These are phyloP conservation scores for Pholiota microspora DNA, from an alignment of 768 basidiomycete species.

Conservation along the genomic window DNA sequence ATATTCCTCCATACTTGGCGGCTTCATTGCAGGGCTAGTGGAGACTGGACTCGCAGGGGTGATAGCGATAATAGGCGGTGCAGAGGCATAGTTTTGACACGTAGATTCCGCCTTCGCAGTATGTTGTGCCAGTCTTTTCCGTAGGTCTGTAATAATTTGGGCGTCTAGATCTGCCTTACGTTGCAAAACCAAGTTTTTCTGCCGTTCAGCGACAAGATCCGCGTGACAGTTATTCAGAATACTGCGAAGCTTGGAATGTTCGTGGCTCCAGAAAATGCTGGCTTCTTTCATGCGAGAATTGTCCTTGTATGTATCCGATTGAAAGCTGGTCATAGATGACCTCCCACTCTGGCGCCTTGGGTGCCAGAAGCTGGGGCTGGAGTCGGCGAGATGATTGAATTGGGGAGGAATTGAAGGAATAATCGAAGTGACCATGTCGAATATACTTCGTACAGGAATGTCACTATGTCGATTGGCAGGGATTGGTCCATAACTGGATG, in stretches of 20 bases:
- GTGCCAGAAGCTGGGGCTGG: conserved; percentile 11
- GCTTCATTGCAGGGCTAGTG: conserved; percentile 4
- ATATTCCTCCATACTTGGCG: conserved; percentile 43
- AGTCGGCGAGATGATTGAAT: conserved; percentile 12
- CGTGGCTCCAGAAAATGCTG: conserved; percentile 20
- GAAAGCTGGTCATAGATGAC: conserved; percentile 9
- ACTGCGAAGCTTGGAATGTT: conserved; percentile 19
- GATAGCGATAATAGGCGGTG: not conserved
- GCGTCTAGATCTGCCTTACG: conserved; percentile 17
- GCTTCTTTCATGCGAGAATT: conserved; percentile 15
- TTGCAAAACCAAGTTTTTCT: conserved; percentile 16
- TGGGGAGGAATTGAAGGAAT: conserved; percentile 9
- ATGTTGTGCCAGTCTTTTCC: conserved; percentile 18
- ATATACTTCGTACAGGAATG: conserved; percentile 5
- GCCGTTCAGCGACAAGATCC: conserved; percentile 17
- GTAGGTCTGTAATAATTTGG: conserved; percentile 15
- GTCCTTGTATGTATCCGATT: conserved; percentile 14
- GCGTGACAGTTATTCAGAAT: conserved; percentile 17
- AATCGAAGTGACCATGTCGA: conserved; percentile 17
- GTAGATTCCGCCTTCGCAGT: not conserved
- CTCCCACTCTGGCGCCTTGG: conserved; percentile 11
- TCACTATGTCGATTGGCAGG: not conserved
- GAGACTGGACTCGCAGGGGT: not conserved
- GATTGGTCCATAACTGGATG: not conserved
- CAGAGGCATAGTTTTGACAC: not conserved